Evolutionary conservation across 2,329 filamentous ascomycete genomes (phyloP), one percentile per base, ranked within the genome.

Genomic region (Alternaria sp.): DNA sequence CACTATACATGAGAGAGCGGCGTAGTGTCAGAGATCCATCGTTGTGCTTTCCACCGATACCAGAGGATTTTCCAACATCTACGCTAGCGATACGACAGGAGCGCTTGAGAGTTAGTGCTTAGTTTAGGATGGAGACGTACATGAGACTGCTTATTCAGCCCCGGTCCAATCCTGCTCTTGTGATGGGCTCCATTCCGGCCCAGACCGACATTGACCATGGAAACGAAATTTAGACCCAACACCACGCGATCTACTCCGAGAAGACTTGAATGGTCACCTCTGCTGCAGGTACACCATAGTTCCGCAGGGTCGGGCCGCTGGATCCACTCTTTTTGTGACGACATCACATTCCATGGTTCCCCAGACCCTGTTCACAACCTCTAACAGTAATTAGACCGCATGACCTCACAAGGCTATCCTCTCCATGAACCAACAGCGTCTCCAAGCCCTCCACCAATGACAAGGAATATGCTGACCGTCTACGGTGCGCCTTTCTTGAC

Each of bases 71-170:
- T 34, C 13, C 23, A 53, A 6, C 2, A 28, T 39, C 10, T 42
- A 46, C 17, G 23, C 24, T 34, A 41, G 8, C 26, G 33, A 41
- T 34, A 21, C 34, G 34, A 42, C 9, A 53, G 31, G 28, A 36
- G 46, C 28, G 31, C 29, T 31, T 7, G 29, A 37, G 41, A 11
- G 23, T 36, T 21, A 33, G 46, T 21, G 13, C 9, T 44, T 42
- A 51, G 46, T 56, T 24, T 56, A 51, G 29, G 46, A 51, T 31
- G 34, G n/a, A 36, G n/a, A 41, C 23, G 37, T 45, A 36, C 24
- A 56, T 37, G 42, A 23, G 23, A 50, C 31, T 49, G 39, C 31
- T 31, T n/a, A 26, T 40, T 26, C 14, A 36, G 44, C 10, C 36
- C 44, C 36, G 21, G 31, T 3, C n/a, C 8, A 41, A 11, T 34